phyloP scores from a whole-genome alignment of 257 asterid genomes.

The Petunia secreta region DNA sequence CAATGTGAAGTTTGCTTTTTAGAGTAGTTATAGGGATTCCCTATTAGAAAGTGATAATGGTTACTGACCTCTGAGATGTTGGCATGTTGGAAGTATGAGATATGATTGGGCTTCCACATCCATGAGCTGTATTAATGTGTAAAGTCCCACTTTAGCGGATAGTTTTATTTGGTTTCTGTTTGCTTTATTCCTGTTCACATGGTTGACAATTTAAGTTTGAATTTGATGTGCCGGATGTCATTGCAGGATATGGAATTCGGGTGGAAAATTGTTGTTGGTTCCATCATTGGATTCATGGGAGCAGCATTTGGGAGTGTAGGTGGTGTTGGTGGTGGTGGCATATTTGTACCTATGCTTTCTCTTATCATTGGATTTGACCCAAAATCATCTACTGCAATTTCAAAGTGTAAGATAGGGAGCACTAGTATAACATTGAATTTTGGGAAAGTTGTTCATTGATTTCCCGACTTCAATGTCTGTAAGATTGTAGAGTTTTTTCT shows the following conservation, averaged over 20 bases:
- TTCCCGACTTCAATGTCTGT: neutral
- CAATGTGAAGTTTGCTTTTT: conserved; percentile 2
- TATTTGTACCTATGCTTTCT: conserved; percentile 94
- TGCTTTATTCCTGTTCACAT: neutral
- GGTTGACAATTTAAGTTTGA: conserved; percentile 12
- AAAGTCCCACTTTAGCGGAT: neutral
- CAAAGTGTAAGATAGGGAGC: conserved; percentile 70
- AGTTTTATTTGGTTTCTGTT: neutral
- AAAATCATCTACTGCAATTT: conserved; percentile 92
- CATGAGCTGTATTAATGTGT: neutral
- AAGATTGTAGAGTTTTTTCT: neutral
- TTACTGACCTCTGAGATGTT: conserved; percentile 11
- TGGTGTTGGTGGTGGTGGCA: conserved; percentile 99
- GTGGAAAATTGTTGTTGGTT: conserved; percentile 75
- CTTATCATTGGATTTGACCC: conserved; percentile 88
- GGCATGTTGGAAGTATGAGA: neutral
- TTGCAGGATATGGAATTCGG: conserved; percentile 74
- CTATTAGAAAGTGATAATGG: neutral
- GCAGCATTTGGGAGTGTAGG: conserved; percentile 99
- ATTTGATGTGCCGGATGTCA: conserved; percentile 23
- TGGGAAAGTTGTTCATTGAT: neutral
- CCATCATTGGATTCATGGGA: conserved; percentile 88
- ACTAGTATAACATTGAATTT: conserved; percentile 3
- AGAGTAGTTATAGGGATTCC: neutral
- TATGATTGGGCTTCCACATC: conserved; percentile 8